Conservation (phyloP, 2,329 filamentous ascomycete genomes). For the Zymoseptoria passerinii region DNA sequence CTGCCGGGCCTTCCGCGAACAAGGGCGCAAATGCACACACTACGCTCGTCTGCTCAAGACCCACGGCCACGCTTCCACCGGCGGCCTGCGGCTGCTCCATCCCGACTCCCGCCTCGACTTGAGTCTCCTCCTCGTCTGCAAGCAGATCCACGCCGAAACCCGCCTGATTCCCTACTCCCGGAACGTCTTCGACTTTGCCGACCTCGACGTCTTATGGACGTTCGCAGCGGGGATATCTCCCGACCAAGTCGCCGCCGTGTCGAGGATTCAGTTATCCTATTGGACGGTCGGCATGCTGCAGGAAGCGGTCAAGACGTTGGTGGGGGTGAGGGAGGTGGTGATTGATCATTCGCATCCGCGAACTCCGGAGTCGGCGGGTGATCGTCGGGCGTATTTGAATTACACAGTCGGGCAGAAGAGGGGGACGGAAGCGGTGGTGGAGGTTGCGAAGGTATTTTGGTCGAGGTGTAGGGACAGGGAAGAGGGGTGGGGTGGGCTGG, state of each 20-base stretch:
- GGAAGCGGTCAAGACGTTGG: background rate
- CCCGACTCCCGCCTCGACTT: background rate
- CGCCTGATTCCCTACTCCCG: background rate
- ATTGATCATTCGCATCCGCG: background rate
- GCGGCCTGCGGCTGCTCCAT: background rate
- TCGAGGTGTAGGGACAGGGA: background rate
- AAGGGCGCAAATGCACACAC: background rate
- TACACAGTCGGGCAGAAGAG: background rate
- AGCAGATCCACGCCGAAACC: slow-evolving; percentile 1
- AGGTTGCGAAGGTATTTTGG: background rate
- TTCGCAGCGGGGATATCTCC: background rate
- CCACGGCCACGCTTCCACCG: background rate
- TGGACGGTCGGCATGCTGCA: background rate
- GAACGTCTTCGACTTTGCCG: background rate
- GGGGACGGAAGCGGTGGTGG: background rate
- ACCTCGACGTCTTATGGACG: background rate
- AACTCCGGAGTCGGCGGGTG: background rate
- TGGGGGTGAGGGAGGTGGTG: background rate
- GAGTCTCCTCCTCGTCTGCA: background rate
- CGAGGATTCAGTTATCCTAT: background rate
- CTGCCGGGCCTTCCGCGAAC: background rate
- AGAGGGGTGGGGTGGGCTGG: background rate
- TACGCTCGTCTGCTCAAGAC: background rate
- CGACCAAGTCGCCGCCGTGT: background rate
- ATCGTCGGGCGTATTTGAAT: background rate